Evolutionary conservation across 495 filamentous ascomycete genomes (phyloP), one percentile per base, ranked within the genome.

Genomic region (Xylaria castorea): DNA sequence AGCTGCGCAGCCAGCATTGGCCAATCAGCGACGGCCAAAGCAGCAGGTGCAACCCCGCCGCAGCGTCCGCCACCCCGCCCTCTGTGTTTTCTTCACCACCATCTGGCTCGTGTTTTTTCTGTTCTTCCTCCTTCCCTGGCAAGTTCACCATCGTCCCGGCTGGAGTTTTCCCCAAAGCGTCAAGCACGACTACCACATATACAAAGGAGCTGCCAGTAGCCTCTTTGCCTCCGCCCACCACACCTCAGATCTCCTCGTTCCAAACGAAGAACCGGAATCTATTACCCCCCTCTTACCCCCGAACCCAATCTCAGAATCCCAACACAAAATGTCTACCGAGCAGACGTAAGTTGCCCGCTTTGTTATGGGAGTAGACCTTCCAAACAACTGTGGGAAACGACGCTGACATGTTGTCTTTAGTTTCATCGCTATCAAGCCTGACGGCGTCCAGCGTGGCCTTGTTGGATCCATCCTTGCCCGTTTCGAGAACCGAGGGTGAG

Each of bases 341-440:
- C 94, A 97, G 89, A 98, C 95, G 95, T 98, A 85, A 85, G 94
- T 90, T 66, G 46, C 34, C 62, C 44, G 68, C 60, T 18, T 68
- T 42, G 5, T 36, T 18, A 14, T 3, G 34, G n/a, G 42, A 36
- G 34, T 30, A 18, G 14, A 65, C 42, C 72, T 73, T 20, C 48
- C 12, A 50, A 8, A 70, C 46, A 60, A 62, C 30, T 9, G 42
- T 30, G 14, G 20, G 36, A 53, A 67, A 73, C 75, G 76, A 74
- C 81, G 75, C 81, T 75, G 75, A 83, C 89, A 90, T 81, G 92
- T 72, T 73, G 65, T 78, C 71, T 74, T 73, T 78, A 98, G 94
- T 85, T 98, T 98, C 92, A 97, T 98, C 89, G 95, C 95, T 80
- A 92, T 98, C 90, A 98, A 98, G 93, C 95, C 95, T 80, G 95